Percentiles rank a stretch among this genome's conserved stretches.
Evolutionary conservation across 208 protist genomes (phyloP).

Genomic region (Crithidia bombi): DNA sequence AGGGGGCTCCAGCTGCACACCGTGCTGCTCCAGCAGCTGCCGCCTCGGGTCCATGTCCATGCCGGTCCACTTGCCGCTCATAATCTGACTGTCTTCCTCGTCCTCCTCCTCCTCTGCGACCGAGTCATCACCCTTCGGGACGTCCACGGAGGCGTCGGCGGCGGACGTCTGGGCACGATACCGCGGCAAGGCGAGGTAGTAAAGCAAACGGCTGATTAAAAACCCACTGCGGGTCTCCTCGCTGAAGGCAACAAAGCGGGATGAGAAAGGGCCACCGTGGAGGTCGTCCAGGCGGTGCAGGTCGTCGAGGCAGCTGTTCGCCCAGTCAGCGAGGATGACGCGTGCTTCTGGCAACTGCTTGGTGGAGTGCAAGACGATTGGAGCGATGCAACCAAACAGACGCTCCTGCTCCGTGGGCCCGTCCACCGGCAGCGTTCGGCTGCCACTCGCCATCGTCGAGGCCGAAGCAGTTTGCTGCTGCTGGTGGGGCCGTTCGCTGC

Average conservation of each 20-base stretch:
- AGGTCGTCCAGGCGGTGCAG: conserved; percentile 84
- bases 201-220: conserved; percentile 84
- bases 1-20: conserved; percentile 85
- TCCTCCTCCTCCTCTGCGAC: neutral
- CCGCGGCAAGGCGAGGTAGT: conserved; percentile 86
- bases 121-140: neutral
- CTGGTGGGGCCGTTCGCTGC: neutral
- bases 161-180: conserved; percentile 53
- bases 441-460: neutral
- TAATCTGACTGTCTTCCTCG: neutral
- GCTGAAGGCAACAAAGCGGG: conserved; percentile 75
- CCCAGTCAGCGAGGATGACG: conserved; percentile 86
- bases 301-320: conserved; percentile 85
- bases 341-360: conserved; percentile 74
- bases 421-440: neutral
- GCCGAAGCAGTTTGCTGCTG: conserved; percentile 1
- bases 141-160: conserved; percentile 8
- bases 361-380: conserved; percentile 76
- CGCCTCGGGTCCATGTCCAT: conserved; percentile 58
- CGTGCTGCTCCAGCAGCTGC: conserved; percentile 74
- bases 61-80: conserved; percentile 9
- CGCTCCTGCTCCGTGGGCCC: conserved; percentile 63
- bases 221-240: conserved; percentile 83
- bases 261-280: conserved; percentile 69
- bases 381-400: conserved; percentile 81